Evolutionary conservation across 208 protist genomes (phyloP).

Genomic region (Entamoeba histolytica): DNA sequence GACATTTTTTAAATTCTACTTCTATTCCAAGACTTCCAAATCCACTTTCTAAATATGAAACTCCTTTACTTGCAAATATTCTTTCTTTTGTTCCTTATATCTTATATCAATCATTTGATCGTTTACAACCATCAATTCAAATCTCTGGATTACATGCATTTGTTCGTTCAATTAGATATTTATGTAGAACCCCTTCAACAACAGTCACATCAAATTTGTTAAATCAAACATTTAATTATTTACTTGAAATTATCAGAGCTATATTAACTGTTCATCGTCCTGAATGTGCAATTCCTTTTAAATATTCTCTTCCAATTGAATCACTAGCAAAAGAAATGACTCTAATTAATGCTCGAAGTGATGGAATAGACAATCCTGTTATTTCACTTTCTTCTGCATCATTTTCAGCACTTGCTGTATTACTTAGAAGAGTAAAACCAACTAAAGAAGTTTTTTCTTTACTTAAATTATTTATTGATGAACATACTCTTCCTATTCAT

Average conservation of each 20-base stretch:
- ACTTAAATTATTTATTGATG: background rate
- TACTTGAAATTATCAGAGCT: background rate
- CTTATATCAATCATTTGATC: background rate
- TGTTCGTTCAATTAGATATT: background rate
- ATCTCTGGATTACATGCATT: background rate
- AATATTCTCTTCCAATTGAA: background rate
- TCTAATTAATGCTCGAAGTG: background rate
- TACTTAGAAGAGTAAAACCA: background rate
- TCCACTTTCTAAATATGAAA: background rate
- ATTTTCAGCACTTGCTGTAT: background rate
- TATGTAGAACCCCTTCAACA: background rate
- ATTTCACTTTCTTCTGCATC: background rate
- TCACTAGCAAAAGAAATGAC: background rate
- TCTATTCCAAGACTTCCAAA: background rate
- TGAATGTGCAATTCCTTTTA: background rate
- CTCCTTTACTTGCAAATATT: background rate
- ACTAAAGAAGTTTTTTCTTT: background rate
- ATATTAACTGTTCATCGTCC: background rate
- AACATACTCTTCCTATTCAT: background rate
- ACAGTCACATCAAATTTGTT: background rate
- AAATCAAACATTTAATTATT: background rate
- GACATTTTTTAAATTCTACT: background rate
- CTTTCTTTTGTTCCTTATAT: background rate
- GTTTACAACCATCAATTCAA: background rate
- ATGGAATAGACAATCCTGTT: background rate